Conservation (phyloP, 805 yeast species). For the Myxozyma monticola region DNA sequence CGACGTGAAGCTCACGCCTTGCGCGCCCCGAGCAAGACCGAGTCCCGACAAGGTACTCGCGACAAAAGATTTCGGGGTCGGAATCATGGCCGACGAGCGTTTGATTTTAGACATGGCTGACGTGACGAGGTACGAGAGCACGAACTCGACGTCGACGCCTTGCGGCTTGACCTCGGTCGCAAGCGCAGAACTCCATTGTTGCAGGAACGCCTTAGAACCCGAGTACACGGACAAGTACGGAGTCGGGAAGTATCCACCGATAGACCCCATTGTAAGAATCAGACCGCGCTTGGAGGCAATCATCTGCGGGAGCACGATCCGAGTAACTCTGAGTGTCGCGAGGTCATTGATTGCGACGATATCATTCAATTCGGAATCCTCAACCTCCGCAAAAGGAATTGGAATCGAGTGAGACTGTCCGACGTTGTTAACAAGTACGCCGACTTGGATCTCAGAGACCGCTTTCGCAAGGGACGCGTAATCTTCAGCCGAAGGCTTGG, state of each 20-base stretch:
- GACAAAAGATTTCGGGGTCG: slow-evolving; percentile 80
- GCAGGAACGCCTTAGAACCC: slow-evolving; percentile 94
- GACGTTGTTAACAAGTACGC: slow-evolving; percentile 85
- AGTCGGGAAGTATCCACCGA: slow-evolving; percentile 91
- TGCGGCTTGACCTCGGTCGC: slow-evolving; percentile 74
- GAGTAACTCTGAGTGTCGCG: slow-evolving; percentile 82
- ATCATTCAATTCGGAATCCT: slow-evolving; percentile 66
- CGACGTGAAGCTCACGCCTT: slow-evolving; percentile 68
- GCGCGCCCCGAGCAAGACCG: slow-evolving; percentile 91
- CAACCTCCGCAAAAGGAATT: slow-evolving; percentile 84
- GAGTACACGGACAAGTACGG: slow-evolving; percentile 92
- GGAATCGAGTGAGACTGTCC: slow-evolving; percentile 96
- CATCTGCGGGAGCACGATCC: slow-evolving; percentile 73
- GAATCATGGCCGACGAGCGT: slow-evolving; percentile 71
- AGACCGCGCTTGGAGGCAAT: slow-evolving; percentile 51
- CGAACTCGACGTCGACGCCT: slow-evolving; percentile 81
- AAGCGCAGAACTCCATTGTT: slow-evolving; percentile 86
- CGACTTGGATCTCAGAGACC: slow-evolving; percentile 32
- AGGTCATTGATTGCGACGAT: slow-evolving; percentile 84
- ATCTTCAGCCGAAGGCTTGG: slow-evolving; percentile 59
- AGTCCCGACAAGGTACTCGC: slow-evolving; percentile 62
- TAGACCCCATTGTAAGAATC: slow-evolving; percentile 92
- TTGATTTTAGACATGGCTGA: slow-evolving; percentile 94
- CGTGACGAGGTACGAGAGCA: slow-evolving; percentile 85
- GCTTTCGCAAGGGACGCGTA: slow-evolving; percentile 49